Base-by-base conservation (phyloP, 805 yeast genomes). In the Ogataea chonburiensis region DNA sequence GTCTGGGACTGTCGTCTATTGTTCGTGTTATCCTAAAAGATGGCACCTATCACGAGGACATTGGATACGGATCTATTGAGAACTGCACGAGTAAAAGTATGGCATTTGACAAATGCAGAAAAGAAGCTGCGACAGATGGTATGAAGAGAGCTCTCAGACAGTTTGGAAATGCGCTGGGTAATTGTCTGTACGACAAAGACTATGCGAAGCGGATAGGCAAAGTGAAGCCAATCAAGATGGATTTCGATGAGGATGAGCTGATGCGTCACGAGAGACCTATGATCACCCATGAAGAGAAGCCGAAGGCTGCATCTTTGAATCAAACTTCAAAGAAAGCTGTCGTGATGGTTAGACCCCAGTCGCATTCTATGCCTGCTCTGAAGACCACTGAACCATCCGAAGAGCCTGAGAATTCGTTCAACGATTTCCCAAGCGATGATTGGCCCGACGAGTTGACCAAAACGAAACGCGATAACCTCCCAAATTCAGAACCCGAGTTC, bases 111-210 rank as follows among this genome's bases (percentile, higher is more conserved):
- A 87, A 85, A 54, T 83, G 94, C 38, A 80, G 78, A 56, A 85
- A 86, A 50, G 93, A 84, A 50, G 93, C 95, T 0, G 73, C 81
- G n/a, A 83, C 89, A 0, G 89, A 85, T 57, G 96, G 85, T 0
- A 61, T 83, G 39, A 88, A 87, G 60, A 67, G 93, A 32, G 81
- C 91, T 10, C 65, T 89, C 35, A 66, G 94, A 43, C 79, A 82
- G 45, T 86, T 87, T 53, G 95, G 95, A 24, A 76, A 81, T 47
- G 79, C 85, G 0, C 61, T 85, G 53, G 95, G 94, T 1, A 85
- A 85, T 51, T 85, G 95, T 60, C 70, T 85, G n/a, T 85, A 85
- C 50, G 94, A 85, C 55, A 80, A 80, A 49, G 77, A 75, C 33
- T 81, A 79, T 40, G 56, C 82, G 26, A 68, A 69, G 24, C 65